Percentiles rank a stretch among this genome's conserved stretches.
These are phyloP conservation scores for Samsoniella hepiali DNA, from an alignment of 2,329 filamentous ascomycete genomes.

Conservation along the genomic window DNA sequence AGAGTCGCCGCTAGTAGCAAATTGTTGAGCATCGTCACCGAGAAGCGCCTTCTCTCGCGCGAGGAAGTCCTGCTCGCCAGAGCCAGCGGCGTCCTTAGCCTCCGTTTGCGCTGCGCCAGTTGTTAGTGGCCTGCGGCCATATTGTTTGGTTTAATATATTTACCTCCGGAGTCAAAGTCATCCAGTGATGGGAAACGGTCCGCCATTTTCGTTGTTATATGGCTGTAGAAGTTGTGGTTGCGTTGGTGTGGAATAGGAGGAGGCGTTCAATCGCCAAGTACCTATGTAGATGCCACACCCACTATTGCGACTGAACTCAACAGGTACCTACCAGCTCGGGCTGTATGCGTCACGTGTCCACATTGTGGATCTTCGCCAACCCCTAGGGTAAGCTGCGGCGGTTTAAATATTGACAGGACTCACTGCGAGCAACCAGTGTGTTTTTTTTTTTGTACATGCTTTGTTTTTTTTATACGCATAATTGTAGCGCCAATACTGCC, in stretches of 20 bases:
- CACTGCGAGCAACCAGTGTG: too few relatives aligned
- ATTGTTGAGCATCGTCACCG: slow-evolving; percentile 90
- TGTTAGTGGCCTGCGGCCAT: slow-evolving; percentile 3
- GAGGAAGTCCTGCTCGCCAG: slow-evolving; percentile 75
- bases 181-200: slow-evolving; percentile 77
- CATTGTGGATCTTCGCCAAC: background rate
- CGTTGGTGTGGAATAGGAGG: slow-evolving; percentile 4
- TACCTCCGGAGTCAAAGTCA: slow-evolving; percentile 68
- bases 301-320: background rate
- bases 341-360: slow-evolving; percentile 13
- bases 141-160: slow-evolving; percentile 24
- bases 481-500: background rate
- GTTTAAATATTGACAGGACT: background rate
- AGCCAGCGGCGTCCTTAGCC: slow-evolving; percentile 48
- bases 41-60: slow-evolving; percentile 85
- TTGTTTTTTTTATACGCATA: background rate
- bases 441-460: too few relatives aligned
- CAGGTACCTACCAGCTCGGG: background rate
- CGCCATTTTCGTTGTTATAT: slow-evolving; percentile 54
- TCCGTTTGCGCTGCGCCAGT: slow-evolving; percentile 60
- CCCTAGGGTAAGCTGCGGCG: background rate
- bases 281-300: background rate
- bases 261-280: background rate
- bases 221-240: background rate
- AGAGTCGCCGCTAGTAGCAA: slow-evolving; percentile 71